Conservation (phyloP, 768 basidiomycete genomes). For the Trametes sanguinea region DNA sequence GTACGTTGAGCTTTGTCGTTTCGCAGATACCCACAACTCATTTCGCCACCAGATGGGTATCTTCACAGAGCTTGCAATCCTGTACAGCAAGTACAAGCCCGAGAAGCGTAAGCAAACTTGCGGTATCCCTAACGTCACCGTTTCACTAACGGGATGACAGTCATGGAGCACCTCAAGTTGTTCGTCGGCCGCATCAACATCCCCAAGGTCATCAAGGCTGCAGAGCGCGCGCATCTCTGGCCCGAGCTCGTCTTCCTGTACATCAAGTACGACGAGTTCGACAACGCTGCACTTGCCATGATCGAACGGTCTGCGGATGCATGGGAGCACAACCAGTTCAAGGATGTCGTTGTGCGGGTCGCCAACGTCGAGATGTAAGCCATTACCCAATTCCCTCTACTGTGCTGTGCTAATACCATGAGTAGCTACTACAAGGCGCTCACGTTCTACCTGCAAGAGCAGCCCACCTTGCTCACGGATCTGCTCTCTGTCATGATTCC, state of each 20-base stretch:
- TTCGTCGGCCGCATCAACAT: constrained; percentile 97
- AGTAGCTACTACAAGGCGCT: constrained; percentile 91
- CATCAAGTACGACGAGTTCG: constrained; percentile 97
- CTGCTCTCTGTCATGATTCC: constrained; percentile 89
- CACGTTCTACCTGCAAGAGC: constrained; percentile 91
- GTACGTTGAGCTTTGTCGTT: constrained; percentile 39
- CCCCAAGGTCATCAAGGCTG: constrained; percentile 96
- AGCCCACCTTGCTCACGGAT: constrained; percentile 92
- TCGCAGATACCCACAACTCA: neutral
- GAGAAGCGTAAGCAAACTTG: constrained; percentile 69
- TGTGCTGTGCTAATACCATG: constrained; percentile 5
- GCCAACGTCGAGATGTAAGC: constrained; percentile 94
- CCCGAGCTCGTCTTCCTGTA: constrained; percentile 98
- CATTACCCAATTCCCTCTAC: constrained; percentile 23
- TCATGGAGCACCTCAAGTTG: constrained; percentile 98
- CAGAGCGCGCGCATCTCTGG: constrained; percentile 97
- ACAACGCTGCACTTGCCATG: constrained; percentile 98
- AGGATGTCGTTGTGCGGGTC: constrained; percentile 94
- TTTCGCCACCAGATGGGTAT: constrained; percentile 75
- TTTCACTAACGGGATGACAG: constrained; percentile 40
- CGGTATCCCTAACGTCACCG: too few relatives aligned
- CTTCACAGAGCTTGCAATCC: constrained; percentile 90
- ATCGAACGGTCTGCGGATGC: constrained; percentile 98
- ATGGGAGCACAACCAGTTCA: constrained; percentile 99
- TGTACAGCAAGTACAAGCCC: constrained; percentile 95